Conservation (phyloP, 1,139 yeast genomes). For the Suhomyces guaymorum region DNA sequence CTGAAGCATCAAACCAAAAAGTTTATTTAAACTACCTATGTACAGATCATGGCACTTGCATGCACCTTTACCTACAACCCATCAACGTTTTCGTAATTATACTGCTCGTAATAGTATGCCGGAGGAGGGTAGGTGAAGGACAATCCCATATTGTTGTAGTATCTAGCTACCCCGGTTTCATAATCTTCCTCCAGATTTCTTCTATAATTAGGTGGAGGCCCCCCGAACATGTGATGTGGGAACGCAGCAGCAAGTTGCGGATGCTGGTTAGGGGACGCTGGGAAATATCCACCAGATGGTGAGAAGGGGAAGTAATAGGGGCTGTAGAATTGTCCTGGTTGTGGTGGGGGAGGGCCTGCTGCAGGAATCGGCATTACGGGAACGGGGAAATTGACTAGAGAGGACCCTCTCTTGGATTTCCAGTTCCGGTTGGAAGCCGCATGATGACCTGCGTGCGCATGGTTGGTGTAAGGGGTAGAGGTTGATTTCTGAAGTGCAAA, state of each 20-base stretch:
- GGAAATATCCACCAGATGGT: conserved; percentile 2
- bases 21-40: too few species aligned
- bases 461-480: conserved; percentile 1
- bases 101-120: conserved; percentile 5
- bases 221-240: conserved; percentile 5
- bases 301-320: conserved; percentile 8
- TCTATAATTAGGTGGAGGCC: conserved; percentile 1
- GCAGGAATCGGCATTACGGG: conserved; percentile 11
- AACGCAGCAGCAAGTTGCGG: conserved; percentile 3
- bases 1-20: too few species aligned
- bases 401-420: conserved; percentile 2
- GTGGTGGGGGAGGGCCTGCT: conserved; percentile 9
- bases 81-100: conserved; percentile 5
- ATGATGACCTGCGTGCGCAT: too few species aligned
- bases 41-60: too few species aligned
- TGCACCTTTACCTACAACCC: too few species aligned
- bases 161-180: neutral
- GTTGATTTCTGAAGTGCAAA: conserved; percentile 40
- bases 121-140: conserved; percentile 6
- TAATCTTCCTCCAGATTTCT: conserved; percentile 6
- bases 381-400: conserved; percentile 10
- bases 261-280: conserved; percentile 2
- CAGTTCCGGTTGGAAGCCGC: too few species aligned
- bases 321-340: conserved; percentile 7
- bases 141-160: conserved; percentile 2